Evolutionary conservation across 2,329 filamentous ascomycete genomes (phyloP), one percentile per base, ranked within the genome.

Genomic region (Leptographium flavum): DNA sequence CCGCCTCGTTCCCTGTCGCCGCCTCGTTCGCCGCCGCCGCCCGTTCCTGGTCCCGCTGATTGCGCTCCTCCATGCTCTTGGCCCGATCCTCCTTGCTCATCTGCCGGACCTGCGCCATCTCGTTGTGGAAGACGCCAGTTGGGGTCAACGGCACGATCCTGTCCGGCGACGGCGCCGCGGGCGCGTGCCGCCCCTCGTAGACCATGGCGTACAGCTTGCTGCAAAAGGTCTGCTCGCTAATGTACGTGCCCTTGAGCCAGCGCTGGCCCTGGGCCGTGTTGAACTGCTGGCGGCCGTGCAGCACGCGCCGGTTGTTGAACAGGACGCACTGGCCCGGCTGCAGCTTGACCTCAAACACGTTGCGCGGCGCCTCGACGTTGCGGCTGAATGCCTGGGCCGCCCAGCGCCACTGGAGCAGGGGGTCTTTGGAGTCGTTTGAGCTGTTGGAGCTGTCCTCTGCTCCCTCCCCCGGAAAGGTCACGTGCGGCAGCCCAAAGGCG

Each of bases 231-330:
- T 69, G 60, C 5, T 61, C 55, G 50, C 83, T 76, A 25, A 95
- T 70, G 62, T 96, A 98, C 0, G 85, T 75, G 5, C 92, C 92
- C 54, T 85, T 83, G 45, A 96, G 63, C 84, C 86, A 94, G 43
- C 90, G 70, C 49, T 79, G 73, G 1, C 84, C 84, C 37, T 39
- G 27, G 0, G 63, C 63, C 0, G 69, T 63, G 57, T 90, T 78
- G 61, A 96, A 96, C 27, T 78, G 75, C 15, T 69, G 73, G 4
- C 92, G 70, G 0, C 87, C 90, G 65, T 96, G 92, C 57, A 94
- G 62, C n/a, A 94, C 70, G 17, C 90, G 72, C 48, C 78, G 65
- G 58, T 96, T 96, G 59, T 94, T 82, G 58, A 98, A 96, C n/a
- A 98, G 71, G 13, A 88, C 87, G 58, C 87, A 94, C 56, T 94